phyloP scores from a whole-genome alignment of 179 eudicot species.

The Actinidia arguta region DNA sequence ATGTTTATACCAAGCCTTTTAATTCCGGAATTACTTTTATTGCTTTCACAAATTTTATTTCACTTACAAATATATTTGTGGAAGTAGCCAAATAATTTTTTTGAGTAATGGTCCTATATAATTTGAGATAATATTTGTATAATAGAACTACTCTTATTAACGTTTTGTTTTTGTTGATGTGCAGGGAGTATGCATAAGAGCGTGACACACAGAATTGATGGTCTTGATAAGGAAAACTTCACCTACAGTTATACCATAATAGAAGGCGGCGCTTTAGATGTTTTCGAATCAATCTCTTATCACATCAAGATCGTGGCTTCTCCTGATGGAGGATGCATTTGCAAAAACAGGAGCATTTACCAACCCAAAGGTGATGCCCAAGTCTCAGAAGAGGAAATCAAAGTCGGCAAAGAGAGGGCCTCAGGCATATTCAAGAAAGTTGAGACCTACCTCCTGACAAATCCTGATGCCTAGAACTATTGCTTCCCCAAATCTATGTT shows the following conservation, averaged over 20 bases:
- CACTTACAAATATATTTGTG: too few species aligned
- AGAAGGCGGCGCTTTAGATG: constrained; percentile 38
- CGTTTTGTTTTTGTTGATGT: not conserved
- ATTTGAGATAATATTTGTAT: too few species aligned
- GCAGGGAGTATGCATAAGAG: constrained; percentile 28
- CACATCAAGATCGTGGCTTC: constrained; percentile 28
- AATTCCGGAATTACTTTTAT: too few species aligned
- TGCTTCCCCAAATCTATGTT: not conserved
- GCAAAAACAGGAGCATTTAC: constrained; percentile 28
- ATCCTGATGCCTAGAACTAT: constrained; percentile 7
- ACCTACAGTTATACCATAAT: constrained; percentile 24
- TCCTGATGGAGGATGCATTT: constrained; percentile 38
- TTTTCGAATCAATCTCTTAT: constrained; percentile 27
- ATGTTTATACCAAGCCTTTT: too few species aligned
- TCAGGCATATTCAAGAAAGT: constrained; percentile 26
- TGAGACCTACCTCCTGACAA: constrained; percentile 27
- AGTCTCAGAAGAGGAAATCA: constrained; percentile 29
- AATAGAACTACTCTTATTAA: not conserved
- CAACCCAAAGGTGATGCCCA: constrained; percentile 23
- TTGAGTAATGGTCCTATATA: too few species aligned
- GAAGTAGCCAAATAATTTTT: too few species aligned
- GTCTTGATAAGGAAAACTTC: constrained; percentile 24
- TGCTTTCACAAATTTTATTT: too few species aligned
- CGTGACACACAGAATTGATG: constrained; percentile 34
- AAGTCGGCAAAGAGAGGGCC: constrained; percentile 25